Conservation (phyloP, 106 monocot genomes). For the Chionographis japonica region DNA sequence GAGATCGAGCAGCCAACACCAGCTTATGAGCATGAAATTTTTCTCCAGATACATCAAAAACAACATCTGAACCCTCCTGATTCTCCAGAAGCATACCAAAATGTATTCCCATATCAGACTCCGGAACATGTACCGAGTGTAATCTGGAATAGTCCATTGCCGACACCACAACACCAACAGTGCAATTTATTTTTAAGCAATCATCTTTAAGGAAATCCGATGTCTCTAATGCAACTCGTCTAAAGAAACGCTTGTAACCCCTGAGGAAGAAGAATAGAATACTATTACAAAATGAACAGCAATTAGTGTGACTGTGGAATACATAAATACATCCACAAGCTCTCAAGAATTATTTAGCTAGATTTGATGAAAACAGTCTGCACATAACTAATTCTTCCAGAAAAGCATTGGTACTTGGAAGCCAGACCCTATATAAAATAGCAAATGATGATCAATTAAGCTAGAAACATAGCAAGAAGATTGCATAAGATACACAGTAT, state of each 20-base stretch:
- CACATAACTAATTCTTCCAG: no score
- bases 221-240: conserved; percentile 41
- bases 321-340: no score
- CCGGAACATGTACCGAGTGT: conserved; percentile 32
- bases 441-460: no score
- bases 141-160: conserved; percentile 30
- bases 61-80: conserved; percentile 39
- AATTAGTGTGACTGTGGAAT: no score
- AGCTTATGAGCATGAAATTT: conserved; percentile 49
- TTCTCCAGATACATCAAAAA: conserved; percentile 37
- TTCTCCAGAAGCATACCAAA: conserved; percentile 40
- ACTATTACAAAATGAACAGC: no score
- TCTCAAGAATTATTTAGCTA: no score
- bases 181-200: conserved; percentile 56
- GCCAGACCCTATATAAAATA: no score
- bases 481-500: no score
- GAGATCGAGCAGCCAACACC: conserved; percentile 44
- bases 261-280: conserved; percentile 2
- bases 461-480: no score
- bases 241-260: conserved; percentile 50
- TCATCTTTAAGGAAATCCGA: conserved; percentile 53
- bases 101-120: conserved; percentile 41
- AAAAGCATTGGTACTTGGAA: no score
- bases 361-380: no score
- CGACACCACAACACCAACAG: conserved; percentile 48